phyloP scores from a whole-genome alignment of 75 land plant genomes.

The Cryptomeria japonica region DNA sequence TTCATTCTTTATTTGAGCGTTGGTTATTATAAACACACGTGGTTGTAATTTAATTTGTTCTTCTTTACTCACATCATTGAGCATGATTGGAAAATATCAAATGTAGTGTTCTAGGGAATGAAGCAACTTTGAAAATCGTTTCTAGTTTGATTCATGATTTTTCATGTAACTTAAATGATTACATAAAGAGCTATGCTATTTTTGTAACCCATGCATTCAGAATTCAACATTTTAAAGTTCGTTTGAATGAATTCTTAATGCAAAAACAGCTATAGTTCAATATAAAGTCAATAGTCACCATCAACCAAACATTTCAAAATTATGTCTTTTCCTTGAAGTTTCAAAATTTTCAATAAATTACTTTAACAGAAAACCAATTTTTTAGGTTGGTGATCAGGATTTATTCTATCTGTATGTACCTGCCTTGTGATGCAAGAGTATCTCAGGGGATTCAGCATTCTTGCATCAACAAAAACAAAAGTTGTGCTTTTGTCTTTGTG shows the following conservation, averaged over 20 bases:
- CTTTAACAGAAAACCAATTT: no score
- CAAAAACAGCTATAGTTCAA: neutral
- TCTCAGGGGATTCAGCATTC: no score
- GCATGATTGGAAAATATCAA: neutral
- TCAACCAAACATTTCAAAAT: no score
- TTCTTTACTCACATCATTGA: neutral
- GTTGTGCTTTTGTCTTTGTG: no score
- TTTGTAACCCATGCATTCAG: neutral
- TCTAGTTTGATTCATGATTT: neutral
- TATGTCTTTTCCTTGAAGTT: no score
- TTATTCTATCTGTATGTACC: no score
- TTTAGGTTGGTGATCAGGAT: no score
- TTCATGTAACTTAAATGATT: neutral
- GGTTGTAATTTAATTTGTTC: neutral
- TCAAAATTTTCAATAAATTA: no score
- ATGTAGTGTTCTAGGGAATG: neutral
- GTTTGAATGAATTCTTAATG: neutral
- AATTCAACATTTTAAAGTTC: neutral
- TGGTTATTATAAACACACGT: neutral
- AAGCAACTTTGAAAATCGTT: neutral
- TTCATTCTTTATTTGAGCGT: neutral
- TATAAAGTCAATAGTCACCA: neutral
- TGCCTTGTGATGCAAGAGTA: no score
- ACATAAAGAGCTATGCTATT: neutral
- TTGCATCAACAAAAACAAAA: no score